phyloP scores from a whole-genome alignment of 257 asterid genomes.

The Schizonepeta tenuifolia region DNA sequence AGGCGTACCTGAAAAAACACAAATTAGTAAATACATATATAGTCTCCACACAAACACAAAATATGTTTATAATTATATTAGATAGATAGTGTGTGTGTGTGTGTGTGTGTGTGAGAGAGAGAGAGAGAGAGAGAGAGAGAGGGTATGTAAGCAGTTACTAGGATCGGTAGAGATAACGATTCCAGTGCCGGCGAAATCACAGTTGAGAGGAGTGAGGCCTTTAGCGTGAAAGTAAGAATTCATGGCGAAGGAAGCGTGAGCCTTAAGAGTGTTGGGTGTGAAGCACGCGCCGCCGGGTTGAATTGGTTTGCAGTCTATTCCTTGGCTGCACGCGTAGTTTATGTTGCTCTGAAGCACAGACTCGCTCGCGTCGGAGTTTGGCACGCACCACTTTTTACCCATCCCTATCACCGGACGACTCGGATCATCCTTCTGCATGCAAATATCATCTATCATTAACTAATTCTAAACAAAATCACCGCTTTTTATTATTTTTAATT shows the following conservation, averaged over 20 bases:
- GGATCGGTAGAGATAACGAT: conserved; percentile 41
- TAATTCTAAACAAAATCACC: too few species aligned
- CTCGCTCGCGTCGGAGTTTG: conserved; percentile 35
- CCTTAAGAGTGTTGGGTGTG: conserved; percentile 36
- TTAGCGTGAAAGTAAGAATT: conserved; percentile 46
- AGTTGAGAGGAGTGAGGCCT: conserved; percentile 37
- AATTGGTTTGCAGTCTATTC: conserved; percentile 48
- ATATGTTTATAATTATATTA: too few species aligned
- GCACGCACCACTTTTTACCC: conserved; percentile 47
- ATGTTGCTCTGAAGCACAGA: conserved; percentile 37
- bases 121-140: conserved; percentile 6
- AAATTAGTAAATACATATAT: too few species aligned
- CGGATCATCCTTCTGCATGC: conserved; percentile 1
- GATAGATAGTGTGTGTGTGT: too few species aligned
- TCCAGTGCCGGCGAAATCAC: conserved; percentile 48
- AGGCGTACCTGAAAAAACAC: conserved; percentile 12
- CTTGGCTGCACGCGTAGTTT: conserved; percentile 50
- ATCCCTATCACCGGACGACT: neutral
- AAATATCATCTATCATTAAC: too few species aligned
- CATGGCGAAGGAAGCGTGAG: conserved; percentile 51
- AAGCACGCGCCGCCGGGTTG: conserved; percentile 48
- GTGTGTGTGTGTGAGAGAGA: too few species aligned
- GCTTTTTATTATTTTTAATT: too few species aligned
- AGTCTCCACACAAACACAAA: neutral
- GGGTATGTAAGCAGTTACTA: conserved; percentile 27